A percentile compares a stretch with the other conserved stretches of the same genome.
Conservation (phyloP, 2,329 filamentous ascomycete genomes). For the Bipolaris oryzae region DNA sequence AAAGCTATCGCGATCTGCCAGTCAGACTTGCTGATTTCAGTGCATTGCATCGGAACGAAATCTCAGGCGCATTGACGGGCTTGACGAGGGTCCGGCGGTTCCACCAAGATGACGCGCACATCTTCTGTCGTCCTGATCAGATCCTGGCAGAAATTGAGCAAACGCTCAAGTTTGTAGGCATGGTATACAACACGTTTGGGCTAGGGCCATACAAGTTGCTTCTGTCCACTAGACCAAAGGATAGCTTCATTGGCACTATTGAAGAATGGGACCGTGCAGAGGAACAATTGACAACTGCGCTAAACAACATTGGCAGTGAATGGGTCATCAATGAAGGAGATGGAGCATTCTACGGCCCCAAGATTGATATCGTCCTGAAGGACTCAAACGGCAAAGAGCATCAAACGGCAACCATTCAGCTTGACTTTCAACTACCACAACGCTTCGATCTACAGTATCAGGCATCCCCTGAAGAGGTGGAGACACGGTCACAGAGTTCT, state of each 20-base stretch:
- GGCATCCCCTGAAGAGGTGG: conserved; percentile 68
- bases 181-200: conserved; percentile 72
- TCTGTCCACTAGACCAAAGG: conserved; percentile 76
- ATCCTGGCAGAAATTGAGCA: conserved; percentile 75
- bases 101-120: conserved; percentile 90
- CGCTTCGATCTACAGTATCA: conserved; percentile 79
- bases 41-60: conserved; percentile 83
- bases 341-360: conserved; percentile 89
- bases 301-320: conserved; percentile 67
- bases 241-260: conserved; percentile 76
- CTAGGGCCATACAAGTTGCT: conserved; percentile 76
- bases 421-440: conserved; percentile 87
- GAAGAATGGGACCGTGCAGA: conserved; percentile 75
- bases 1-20: conserved; percentile 80
- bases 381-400: conserved; percentile 81
- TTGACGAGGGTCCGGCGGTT: conserved; percentile 84
- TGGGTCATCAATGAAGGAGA: conserved; percentile 82
- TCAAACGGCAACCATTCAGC: conserved; percentile 85
- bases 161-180: conserved; percentile 75
- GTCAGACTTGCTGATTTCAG: conserved; percentile 88
- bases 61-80: conserved; percentile 79
- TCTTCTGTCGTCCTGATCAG: conserved; percentile 81
- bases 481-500: conserved; percentile 57
- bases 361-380: conserved; percentile 83
- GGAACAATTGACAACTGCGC: conserved; percentile 66